These are phyloP conservation scores for Barbarea vulgaris DNA, from an alignment of 345 rosid genomes.

Conservation along the genomic window DNA sequence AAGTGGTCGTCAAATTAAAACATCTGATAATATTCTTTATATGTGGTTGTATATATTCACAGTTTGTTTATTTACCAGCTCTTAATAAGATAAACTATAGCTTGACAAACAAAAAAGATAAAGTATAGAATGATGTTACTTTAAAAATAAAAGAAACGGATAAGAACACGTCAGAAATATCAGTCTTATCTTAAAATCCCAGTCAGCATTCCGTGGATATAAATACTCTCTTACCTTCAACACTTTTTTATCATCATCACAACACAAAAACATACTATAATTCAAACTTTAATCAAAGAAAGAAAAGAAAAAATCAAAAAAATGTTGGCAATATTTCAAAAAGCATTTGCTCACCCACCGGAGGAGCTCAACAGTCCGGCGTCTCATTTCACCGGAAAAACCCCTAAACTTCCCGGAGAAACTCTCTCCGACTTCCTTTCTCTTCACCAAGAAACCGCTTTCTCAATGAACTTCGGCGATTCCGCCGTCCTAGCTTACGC, in stretches of 20 bases:
- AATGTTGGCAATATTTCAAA: constrained; percentile 85
- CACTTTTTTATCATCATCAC: constrained; percentile 15
- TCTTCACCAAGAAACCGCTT: constrained; percentile 51
- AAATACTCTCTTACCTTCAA: constrained; percentile 1
- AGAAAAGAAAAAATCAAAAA: background rate
- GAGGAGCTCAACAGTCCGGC: constrained; percentile 87
- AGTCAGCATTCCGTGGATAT: constrained; percentile 27
- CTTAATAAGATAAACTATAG: background rate
- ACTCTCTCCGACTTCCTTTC: constrained; percentile 65
- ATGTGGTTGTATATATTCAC: background rate
- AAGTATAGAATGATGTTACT: background rate
- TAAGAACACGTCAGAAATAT: constrained; percentile 42
- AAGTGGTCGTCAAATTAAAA: background rate
- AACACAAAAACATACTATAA: background rate
- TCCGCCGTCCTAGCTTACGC: constrained; percentile 65
- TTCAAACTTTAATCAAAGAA: background rate
- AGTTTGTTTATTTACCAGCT: background rate
- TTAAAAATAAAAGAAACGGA: constrained; percentile 29
- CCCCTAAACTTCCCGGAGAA: constrained; percentile 62
- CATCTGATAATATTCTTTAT: background rate
- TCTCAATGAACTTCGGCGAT: constrained; percentile 61
- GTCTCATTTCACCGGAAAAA: constrained; percentile 45
- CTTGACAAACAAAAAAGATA: too few species aligned
- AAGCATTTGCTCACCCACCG: constrained; percentile 73
- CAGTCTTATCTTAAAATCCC: constrained; percentile 45